phyloP scores from a whole-genome alignment of 345 rosid species.

The Gossypium herbaceum region DNA sequence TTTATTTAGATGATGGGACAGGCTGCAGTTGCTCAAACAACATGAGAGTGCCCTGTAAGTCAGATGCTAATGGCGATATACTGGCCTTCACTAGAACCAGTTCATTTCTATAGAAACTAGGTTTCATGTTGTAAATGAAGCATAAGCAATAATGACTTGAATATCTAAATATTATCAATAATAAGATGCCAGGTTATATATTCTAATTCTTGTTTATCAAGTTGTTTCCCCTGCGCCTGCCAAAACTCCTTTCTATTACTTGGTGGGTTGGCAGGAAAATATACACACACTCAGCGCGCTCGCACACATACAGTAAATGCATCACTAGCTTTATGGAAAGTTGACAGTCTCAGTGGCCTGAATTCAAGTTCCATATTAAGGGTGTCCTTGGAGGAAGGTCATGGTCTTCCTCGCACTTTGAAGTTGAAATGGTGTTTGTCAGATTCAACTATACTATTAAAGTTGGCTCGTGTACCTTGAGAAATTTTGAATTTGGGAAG shows the following conservation, averaged over 20 bases:
- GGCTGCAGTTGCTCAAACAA: background rate
- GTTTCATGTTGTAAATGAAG: background rate
- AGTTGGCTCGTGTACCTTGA: background rate
- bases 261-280: constrained; percentile 7
- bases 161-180: background rate
- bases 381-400: background rate
- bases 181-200: background rate
- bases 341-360: background rate
- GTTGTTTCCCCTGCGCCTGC: background rate
- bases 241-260: background rate
- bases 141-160: background rate
- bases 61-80: background rate
- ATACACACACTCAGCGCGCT: background rate
- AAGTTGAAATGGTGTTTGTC: constrained; percentile 9
- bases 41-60: background rate
- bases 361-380: background rate
- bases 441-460: background rate
- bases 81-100: background rate
- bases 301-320: background rate
- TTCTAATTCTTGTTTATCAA: background rate
- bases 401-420: constrained; percentile 6
- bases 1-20: constrained; percentile 3
- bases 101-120: background rate
- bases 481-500: background rate
- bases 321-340: background rate